Evolutionary conservation across 495 filamentous ascomycete genomes (phyloP).

Genomic region (Aspergillus biplanus): DNA sequence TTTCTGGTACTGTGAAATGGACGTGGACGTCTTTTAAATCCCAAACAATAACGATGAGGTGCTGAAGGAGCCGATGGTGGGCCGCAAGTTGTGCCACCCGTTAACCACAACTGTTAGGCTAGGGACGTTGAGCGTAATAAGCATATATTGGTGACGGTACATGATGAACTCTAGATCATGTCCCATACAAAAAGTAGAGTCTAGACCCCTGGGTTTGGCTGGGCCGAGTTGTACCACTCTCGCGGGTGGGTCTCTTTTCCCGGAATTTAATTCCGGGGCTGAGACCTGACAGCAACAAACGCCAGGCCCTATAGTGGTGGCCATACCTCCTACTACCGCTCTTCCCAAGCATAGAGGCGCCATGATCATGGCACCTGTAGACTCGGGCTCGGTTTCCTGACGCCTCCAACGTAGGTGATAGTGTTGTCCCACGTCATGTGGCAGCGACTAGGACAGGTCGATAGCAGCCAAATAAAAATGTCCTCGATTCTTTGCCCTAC

Average conservation of each 20-base stretch:
- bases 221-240: neutral
- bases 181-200: neutral
- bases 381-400: slow-evolving; percentile 20
- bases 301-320: neutral
- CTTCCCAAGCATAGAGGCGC: neutral
- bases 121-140: too few relatives aligned
- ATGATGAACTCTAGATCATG: too few relatives aligned
- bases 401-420: slow-evolving; percentile 20
- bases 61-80: neutral
- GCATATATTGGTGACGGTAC: too few relatives aligned
- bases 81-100: slow-evolving; percentile 5
- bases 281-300: neutral
- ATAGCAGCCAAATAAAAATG: neutral
- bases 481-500: neutral
- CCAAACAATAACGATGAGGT: neutral
- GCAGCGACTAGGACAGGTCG: neutral
- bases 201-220: neutral
- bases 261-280: neutral
- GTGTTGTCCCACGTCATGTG: slow-evolving; percentile 16
- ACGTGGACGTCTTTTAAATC: neutral
- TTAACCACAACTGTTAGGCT: too few relatives aligned
- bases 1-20: neutral
- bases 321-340: neutral
- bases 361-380: neutral
- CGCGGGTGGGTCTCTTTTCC: neutral